Evolutionary conservation across 2,329 filamentous ascomycete genomes (phyloP), one percentile per base, ranked within the genome.

Genomic region (Dothideomycetes sp.): DNA sequence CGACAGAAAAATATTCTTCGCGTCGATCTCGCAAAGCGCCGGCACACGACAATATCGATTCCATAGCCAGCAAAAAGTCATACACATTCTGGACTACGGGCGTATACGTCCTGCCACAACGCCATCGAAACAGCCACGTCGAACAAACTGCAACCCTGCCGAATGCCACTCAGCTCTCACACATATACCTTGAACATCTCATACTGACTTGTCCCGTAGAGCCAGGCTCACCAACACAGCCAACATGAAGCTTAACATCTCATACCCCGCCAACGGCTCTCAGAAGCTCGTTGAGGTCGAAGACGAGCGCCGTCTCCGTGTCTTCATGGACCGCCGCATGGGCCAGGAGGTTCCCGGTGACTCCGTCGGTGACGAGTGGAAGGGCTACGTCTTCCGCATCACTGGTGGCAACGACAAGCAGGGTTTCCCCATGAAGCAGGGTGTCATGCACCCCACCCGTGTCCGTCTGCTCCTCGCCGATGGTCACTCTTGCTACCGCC

Each of bases 401-500:
- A 98, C 91, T 62, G 93, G 91, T 65, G 91, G 93, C 67, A 98
- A 98, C 84, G 91, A 98, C 84, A 98, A 98, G 86, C 93, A 98
- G 79, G 91, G 91, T 76, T 98, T 98, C 81, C 91, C 91, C 60
- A 98, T 98, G 91, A 98, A 98, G 87, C 93, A 98, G 82, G 91
- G 91, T 78, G 84, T 94, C 69, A 89, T 98, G 79, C 84, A 94
- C 71, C 88, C 91, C 62, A 91, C 85, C 69, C 91, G 91, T 91
- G 91, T 95, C 73, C 83, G 85, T 59, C 87, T 98, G 57, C 84
- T 98, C 63, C 86, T 98, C 65, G 67, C 82, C 66, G 87, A 94
- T 44, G 91, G 91, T 69, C 91, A 96, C 84, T 91, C 86, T 60
- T 98, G 91, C 85, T 98, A 96, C 82, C 89, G 91, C 66, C 80